These are phyloP conservation scores for Daldinia eschscholtzii DNA, from an alignment of 2,329 filamentous ascomycete genomes.

Conservation along the genomic window DNA sequence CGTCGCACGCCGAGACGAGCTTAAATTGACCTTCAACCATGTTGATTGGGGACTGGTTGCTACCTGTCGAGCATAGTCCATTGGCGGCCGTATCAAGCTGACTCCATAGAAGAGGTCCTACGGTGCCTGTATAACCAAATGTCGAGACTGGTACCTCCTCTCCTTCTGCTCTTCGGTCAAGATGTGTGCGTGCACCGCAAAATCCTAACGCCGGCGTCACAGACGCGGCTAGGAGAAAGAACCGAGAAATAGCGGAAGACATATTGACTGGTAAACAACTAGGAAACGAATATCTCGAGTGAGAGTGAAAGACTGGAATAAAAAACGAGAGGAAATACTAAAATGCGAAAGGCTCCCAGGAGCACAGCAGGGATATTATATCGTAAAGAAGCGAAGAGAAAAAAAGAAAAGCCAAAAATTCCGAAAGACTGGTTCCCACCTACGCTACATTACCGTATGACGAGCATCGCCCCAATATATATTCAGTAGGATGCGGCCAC, in stretches of 20 bases:
- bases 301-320: conserved; percentile 7
- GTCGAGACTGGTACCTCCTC: conserved; percentile 51
- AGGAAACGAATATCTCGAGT: conserved; percentile 1
- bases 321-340: conserved; percentile 8
- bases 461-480: conserved; percentile 34
- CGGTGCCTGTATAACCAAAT: conserved; percentile 51
- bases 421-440: conserved; percentile 26
- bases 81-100: conserved; percentile 57
- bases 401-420: conserved; percentile 27
- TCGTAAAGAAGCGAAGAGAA: conserved; percentile 23
- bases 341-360: conserved; percentile 26
- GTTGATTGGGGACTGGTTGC: conserved; percentile 70
- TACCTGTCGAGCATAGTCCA: conserved; percentile 63
- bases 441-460: conserved; percentile 21
- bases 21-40: conserved; percentile 56
- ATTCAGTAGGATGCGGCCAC: conserved; percentile 14
- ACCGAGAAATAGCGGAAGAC: conserved; percentile 34
- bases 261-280: conserved; percentile 31
- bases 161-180: conserved; percentile 49
- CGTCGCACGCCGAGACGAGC: conserved; percentile 50
- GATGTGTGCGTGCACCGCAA: conserved; percentile 51
- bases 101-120: conserved; percentile 54
- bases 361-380: conserved; percentile 27
- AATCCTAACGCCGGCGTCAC: conserved; percentile 48
- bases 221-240: conserved; percentile 47